Percentiles rank a stretch among this genome's conserved stretches.
Conservation (phyloP, 2,329 filamentous ascomycete genomes). For the Lizonia empirigonia region DNA sequence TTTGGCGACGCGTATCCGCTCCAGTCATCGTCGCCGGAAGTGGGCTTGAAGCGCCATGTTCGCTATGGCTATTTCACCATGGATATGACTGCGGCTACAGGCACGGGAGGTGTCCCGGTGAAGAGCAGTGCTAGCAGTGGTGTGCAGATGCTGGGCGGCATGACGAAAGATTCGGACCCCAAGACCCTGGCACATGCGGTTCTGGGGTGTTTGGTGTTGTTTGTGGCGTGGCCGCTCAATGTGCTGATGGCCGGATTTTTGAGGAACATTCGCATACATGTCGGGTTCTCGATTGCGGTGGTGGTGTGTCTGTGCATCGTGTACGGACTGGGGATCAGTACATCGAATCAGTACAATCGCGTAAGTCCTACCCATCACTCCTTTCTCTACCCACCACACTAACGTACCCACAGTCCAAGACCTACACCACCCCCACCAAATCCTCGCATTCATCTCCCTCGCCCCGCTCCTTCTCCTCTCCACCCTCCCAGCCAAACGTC, state of each 20-base stretch:
- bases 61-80: conserved; percentile 51
- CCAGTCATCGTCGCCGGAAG: conserved; percentile 39
- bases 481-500: conserved; percentile 29
- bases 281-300: conserved; percentile 48
- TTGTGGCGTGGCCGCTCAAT: conserved; percentile 41
- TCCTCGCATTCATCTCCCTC: conserved; percentile 58
- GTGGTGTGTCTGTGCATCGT: conserved; percentile 47
- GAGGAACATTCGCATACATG: conserved; percentile 50
- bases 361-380: conserved; percentile 32
- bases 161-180: conserved; percentile 35
- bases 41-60: conserved; percentile 46
- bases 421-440: conserved; percentile 55
- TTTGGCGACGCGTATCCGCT: conserved; percentile 43
- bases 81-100: conserved; percentile 48
- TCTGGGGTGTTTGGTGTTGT: conserved; percentile 41
- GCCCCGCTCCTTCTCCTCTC: conserved; percentile 35
- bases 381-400: not conserved
- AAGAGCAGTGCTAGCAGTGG: conserved; percentile 27
- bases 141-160: conserved; percentile 28
- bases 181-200: conserved; percentile 41
- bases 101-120: conserved; percentile 43
- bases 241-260: conserved; percentile 48
- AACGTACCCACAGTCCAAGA: conserved; percentile 44
- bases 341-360: conserved; percentile 48
- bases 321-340: conserved; percentile 51